Evolutionary conservation across 108 stramenopile species (phyloP).

Genomic region (Pseudonitzschia multiseries): DNA sequence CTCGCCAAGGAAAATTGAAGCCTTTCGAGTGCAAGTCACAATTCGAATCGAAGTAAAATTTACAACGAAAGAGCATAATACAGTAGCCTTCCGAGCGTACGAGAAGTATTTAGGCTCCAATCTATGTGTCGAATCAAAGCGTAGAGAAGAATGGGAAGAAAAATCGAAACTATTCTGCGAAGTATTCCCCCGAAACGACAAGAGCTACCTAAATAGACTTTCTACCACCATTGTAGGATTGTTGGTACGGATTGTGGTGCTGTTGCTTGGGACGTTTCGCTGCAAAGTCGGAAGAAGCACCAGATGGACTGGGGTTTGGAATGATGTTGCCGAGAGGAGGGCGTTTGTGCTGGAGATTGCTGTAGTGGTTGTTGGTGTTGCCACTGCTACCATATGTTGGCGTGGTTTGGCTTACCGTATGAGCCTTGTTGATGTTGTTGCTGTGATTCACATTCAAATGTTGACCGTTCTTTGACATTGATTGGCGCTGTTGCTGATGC

Average conservation of each 20-base stretch:
- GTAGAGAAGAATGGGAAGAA: too few relatives aligned
- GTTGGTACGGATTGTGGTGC: constrained; percentile 10
- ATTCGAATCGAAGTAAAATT: too few relatives aligned
- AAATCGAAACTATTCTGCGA: too few relatives aligned
- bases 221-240: neutral
- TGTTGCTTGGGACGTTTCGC: constrained; percentile 4
- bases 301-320: neutral
- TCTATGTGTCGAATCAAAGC: too few relatives aligned
- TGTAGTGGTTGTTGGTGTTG: neutral
- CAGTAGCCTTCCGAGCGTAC: too few relatives aligned
- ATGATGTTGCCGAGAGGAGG: neutral
- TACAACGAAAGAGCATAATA: too few relatives aligned
- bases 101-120: too few relatives aligned
- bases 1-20: too few relatives aligned
- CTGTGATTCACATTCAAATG: neutral
- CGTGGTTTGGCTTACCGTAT: neutral
- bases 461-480: neutral
- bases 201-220: constrained; percentile 13
- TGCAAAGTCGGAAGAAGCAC: too few relatives aligned
- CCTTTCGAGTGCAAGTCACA: too few relatives aligned
- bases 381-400: neutral
- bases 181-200: too few relatives aligned
- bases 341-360: constrained; percentile 3
- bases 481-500: constrained; percentile 1
- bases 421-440: neutral